A percentile compares a stretch with the other conserved stretches of the same genome.
Conservation (phyloP, 1,284 basidiomycete species). For the Sporisorium graminicola region DNA sequence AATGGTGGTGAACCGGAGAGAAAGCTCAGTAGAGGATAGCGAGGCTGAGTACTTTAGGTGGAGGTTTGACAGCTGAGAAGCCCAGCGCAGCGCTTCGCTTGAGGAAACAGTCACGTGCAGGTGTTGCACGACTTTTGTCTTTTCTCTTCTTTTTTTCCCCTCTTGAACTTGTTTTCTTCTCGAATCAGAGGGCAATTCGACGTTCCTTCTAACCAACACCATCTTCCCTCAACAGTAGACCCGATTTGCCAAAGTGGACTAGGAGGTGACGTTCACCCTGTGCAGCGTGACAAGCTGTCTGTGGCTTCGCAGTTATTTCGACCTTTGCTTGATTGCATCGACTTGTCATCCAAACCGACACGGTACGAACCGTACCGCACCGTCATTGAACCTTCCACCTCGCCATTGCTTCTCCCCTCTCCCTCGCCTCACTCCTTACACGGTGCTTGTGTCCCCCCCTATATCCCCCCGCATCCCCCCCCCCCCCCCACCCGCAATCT, state of each 20-base stretch:
- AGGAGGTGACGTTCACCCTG: background rate
- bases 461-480: too few relatives aligned
- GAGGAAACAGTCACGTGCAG: background rate
- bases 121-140: background rate
- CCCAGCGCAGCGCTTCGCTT: background rate
- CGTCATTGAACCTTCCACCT: background rate
- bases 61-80: too few relatives aligned
- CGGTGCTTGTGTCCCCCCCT: background rate
- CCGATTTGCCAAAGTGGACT: background rate
- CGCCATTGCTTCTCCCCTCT: background rate
- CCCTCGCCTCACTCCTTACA: background rate
- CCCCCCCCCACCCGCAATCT: slow-evolving; percentile 33
- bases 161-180: background rate
- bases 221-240: background rate
- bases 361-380: too few relatives aligned
- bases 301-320: background rate
- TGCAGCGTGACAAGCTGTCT: slow-evolving; percentile 3
- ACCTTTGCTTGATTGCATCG: background rate
- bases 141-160: background rate
- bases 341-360: background rate
- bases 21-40: background rate
- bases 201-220: slow-evolving; percentile 1
- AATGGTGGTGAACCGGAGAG: background rate
- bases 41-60: background rate
- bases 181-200: too few relatives aligned